These are phyloP conservation scores for Sistotremastrum suecicum DNA, from an alignment of 768 basidiomycete species.

Conservation along the genomic window DNA sequence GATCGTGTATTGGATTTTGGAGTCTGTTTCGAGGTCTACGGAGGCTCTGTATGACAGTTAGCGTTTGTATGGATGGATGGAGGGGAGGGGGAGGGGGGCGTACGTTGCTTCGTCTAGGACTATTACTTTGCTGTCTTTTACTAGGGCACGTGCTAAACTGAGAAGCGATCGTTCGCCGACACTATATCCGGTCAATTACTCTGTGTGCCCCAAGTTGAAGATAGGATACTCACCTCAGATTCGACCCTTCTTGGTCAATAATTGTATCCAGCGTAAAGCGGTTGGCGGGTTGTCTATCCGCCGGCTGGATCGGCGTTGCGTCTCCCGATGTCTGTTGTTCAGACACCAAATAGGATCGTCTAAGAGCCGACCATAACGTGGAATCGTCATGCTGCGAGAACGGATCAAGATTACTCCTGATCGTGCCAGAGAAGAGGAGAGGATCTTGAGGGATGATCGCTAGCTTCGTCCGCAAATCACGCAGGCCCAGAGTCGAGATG, in stretches of 20 bases:
- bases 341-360: constrained; percentile 35
- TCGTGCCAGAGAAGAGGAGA: constrained; percentile 38
- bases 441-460: constrained; percentile 63
- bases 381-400: constrained; percentile 52
- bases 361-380: constrained; percentile 59
- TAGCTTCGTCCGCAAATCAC: constrained; percentile 42
- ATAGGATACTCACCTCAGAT: constrained; percentile 16
- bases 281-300: constrained; percentile 10
- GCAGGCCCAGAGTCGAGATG: constrained; percentile 53
- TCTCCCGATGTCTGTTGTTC: constrained; percentile 12
- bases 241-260: constrained; percentile 40
- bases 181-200: constrained; percentile 3
- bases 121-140: constrained; percentile 34
- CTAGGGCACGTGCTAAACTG: constrained; percentile 38
- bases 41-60: constrained; percentile 18
- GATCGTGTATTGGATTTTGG: constrained; percentile 38
- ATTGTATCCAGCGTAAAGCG: constrained; percentile 36
- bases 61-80: no score
- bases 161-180: constrained; percentile 34
- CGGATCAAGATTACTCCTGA: constrained; percentile 32
- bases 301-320: constrained; percentile 10
- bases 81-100: not conserved
- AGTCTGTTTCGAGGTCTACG: constrained; percentile 35
- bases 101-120: constrained; percentile 38
- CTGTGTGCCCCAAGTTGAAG: no score